phyloP scores from a whole-genome alignment of 2,329 filamentous ascomycete species.

The Penicillium sp. region DNA sequence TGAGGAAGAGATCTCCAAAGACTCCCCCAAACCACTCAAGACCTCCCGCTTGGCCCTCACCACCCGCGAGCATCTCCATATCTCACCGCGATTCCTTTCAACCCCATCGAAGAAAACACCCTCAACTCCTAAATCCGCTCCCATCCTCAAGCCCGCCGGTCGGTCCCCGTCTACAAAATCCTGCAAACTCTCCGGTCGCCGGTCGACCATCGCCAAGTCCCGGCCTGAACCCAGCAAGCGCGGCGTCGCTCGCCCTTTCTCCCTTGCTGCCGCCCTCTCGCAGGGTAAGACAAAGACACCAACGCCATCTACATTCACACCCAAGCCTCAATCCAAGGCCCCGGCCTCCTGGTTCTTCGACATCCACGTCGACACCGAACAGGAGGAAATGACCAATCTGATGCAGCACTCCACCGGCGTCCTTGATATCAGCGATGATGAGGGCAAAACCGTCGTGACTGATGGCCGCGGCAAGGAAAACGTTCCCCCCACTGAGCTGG shows the following conservation, averaged over 20 bases:
- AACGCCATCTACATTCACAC: slow-evolving; percentile 38
- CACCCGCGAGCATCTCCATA: slow-evolving; percentile 23
- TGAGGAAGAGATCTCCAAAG: slow-evolving; percentile 36
- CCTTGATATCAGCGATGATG: slow-evolving; percentile 87
- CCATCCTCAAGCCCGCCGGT: slow-evolving; percentile 72
- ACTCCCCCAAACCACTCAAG: slow-evolving; percentile 56
- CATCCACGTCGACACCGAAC: slow-evolving; percentile 88
- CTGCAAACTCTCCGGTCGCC: slow-evolving; percentile 70
- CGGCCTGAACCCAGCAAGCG: slow-evolving; percentile 68
- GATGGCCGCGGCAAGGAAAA: slow-evolving; percentile 88
- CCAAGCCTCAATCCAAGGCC: slow-evolving; percentile 53
- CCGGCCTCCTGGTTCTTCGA: slow-evolving; percentile 77
- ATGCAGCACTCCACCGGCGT: slow-evolving; percentile 88
- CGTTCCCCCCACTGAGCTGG: slow-evolving; percentile 69
- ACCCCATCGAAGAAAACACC: slow-evolving; percentile 35
- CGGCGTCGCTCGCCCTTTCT: slow-evolving; percentile 68
- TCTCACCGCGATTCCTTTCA: slow-evolving; percentile 21
- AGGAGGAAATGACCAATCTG: slow-evolving; percentile 88
- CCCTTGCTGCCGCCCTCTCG: slow-evolving; percentile 74
- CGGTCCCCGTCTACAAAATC: slow-evolving; percentile 77
- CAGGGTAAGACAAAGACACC: slow-evolving; percentile 54
- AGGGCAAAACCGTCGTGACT: slow-evolving; percentile 57
- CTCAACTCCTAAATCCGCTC: slow-evolving; percentile 53
- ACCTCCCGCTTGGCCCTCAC: slow-evolving; percentile 45
- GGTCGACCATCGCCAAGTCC: slow-evolving; percentile 65